These are phyloP conservation scores for Xylariales sp. DNA, from an alignment of 2,329 filamentous ascomycete species.

Conservation along the genomic window DNA sequence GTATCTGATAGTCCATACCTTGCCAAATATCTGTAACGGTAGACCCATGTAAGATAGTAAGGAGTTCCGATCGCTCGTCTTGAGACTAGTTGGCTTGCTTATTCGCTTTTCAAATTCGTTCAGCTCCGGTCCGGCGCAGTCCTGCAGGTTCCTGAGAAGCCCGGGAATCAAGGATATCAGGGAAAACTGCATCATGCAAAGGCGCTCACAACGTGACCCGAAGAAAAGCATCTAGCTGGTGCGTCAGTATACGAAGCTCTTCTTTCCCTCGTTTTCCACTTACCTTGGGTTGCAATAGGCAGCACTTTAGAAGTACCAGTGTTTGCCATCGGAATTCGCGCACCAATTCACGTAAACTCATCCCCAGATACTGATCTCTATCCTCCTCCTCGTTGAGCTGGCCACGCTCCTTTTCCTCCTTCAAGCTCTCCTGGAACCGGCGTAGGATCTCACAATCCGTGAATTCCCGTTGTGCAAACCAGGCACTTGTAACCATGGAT, in stretches of 20 bases:
- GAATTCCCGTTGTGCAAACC: constrained; percentile 95
- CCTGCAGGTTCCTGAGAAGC: constrained; percentile 84
- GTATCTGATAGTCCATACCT: constrained; percentile 42
- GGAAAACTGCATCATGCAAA: constrained; percentile 99
- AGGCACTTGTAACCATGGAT: constrained; percentile 85
- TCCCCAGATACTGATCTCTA: constrained; percentile 82
- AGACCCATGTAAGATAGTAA: constrained; percentile 91
- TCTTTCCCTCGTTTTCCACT: not conserved
- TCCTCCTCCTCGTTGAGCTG: constrained; percentile 62
- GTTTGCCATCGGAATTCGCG: constrained; percentile 95
- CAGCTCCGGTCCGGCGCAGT: constrained; percentile 91
- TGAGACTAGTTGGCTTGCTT: constrained; percentile 75
- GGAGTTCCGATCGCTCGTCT: constrained; percentile 87
- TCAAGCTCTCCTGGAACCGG: constrained; percentile 86
- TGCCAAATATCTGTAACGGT: constrained; percentile 91
- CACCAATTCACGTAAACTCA: constrained; percentile 84
- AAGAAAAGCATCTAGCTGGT: constrained; percentile 87
- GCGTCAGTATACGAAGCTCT: constrained; percentile 8
- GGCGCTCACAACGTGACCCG: constrained; percentile 86
- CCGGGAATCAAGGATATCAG: constrained; percentile 93
- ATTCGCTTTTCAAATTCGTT: constrained; percentile 75
- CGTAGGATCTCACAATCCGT: constrained; percentile 84
- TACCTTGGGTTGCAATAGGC: constrained; percentile 91
- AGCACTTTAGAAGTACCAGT: constrained; percentile 87
- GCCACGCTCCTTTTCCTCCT: constrained; percentile 57